phyloP scores from a whole-genome alignment of 2,329 filamentous ascomycete species.

The Arthrobotrys sinensis region DNA sequence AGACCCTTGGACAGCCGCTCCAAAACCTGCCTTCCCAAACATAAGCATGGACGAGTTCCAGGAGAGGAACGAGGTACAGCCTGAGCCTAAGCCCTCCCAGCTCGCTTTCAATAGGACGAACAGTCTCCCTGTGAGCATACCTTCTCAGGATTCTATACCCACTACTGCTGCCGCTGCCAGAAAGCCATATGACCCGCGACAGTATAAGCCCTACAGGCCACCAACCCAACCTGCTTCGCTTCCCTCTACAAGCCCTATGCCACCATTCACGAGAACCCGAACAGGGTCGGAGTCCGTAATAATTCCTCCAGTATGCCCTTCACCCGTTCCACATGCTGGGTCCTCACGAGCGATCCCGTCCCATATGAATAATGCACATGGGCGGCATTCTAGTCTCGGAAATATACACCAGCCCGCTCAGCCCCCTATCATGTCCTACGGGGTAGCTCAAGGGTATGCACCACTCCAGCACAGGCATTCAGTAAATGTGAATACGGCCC shows the following conservation, averaged over 20 bases:
- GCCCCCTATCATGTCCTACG: conserved; percentile 8
- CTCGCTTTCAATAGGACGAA: conserved; percentile 51
- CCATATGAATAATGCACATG: conserved; percentile 45
- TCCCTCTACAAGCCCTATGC: conserved; percentile 12
- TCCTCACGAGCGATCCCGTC: conserved; percentile 38
- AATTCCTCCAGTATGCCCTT: conserved; percentile 38
- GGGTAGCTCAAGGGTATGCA: neutral
- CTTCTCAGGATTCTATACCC: conserved; percentile 23
- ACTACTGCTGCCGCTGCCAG: conserved; percentile 8
- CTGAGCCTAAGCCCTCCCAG: conserved; percentile 29
- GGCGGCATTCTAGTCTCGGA: conserved; percentile 53
- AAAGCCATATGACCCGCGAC: conserved; percentile 38
- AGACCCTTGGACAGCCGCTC: conserved; percentile 44
- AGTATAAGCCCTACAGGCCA: conserved; percentile 58
- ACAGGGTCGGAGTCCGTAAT: conserved; percentile 40
- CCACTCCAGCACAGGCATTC: conserved; percentile 38
- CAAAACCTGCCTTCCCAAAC: conserved; percentile 47
- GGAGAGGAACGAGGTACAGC: conserved; percentile 44
- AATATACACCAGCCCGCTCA: conserved; percentile 42
- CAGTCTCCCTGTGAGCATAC: conserved; percentile 44
- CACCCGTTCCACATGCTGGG: conserved; percentile 34
- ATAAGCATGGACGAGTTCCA: conserved; percentile 59
- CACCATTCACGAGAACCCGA: conserved; percentile 34
- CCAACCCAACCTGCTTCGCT: conserved; percentile 21
- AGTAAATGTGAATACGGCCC: neutral